phyloP scores from a whole-genome alignment of 768 basidiomycete species.

The Kwoniella newhampshirensis region DNA sequence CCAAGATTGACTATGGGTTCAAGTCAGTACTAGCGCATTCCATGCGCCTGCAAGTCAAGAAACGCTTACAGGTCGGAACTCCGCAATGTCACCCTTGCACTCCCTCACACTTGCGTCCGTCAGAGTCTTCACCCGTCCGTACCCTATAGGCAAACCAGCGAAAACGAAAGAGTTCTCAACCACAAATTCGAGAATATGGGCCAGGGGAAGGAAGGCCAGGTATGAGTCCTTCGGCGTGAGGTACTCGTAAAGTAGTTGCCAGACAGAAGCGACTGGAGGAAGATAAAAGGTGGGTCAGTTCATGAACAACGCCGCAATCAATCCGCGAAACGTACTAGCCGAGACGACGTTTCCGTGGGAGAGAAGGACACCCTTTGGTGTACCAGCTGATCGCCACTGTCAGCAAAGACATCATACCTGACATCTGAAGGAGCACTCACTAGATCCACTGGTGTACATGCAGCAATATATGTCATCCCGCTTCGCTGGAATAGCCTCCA shows the following conservation, averaged over 20 bases:
- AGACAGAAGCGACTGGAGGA: constrained; percentile 75
- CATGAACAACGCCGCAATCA: no score
- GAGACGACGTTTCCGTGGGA: constrained; percentile 83
- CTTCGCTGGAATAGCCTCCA: constrained; percentile 60
- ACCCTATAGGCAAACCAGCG: constrained; percentile 78
- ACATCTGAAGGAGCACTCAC: constrained; percentile 31
- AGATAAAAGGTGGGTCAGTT: no score
- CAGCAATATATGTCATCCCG: constrained; percentile 64
- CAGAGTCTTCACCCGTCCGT: constrained; percentile 90
- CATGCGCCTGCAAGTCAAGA: background rate
- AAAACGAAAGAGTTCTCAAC: constrained; percentile 78
- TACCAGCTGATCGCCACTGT: constrained; percentile 69
- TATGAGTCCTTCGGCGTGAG: constrained; percentile 61
- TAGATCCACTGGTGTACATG: constrained; percentile 69
- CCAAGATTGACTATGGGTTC: constrained; percentile 65
- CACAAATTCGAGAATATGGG: constrained; percentile 93
- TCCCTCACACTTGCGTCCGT: constrained; percentile 90
- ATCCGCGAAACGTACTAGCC: constrained; percentile 58
- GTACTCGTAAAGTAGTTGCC: constrained; percentile 64
- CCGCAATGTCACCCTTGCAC: constrained; percentile 79
- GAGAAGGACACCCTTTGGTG: constrained; percentile 91
- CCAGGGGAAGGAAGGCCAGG: constrained; percentile 88
- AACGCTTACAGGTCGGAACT: constrained; percentile 70
- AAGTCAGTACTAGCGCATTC: constrained; percentile 1
- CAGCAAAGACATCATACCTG: constrained; percentile 6